These are phyloP conservation scores for Nicotiana sylvestris DNA, from an alignment of 257 asterid species.

Conservation along the genomic window DNA sequence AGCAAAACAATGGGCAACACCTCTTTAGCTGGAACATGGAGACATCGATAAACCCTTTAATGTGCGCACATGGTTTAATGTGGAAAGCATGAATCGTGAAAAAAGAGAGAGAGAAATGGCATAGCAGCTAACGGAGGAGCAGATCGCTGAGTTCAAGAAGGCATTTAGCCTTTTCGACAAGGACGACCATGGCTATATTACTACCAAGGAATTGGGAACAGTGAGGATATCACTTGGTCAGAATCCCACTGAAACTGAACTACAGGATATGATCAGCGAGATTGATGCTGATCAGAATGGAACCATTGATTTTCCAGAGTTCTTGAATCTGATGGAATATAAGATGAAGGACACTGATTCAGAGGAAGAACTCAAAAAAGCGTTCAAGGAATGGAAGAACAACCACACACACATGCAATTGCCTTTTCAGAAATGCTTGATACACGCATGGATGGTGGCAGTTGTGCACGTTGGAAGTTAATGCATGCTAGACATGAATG, in stretches of 20 bases:
- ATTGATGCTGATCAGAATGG: slow-evolving; percentile 69
- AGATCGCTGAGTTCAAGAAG: slow-evolving; percentile 40
- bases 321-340: slow-evolving; percentile 64
- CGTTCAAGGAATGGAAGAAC: no score
- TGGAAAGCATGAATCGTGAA: neutral
- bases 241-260: slow-evolving; percentile 66
- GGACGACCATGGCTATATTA: slow-evolving; percentile 51
- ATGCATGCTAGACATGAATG: no score
- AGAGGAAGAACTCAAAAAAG: no score
- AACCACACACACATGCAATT: no score
- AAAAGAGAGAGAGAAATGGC: slow-evolving; percentile 16
- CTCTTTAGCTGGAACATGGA: no score
- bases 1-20: no score
- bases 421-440: no score
- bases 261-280: slow-evolving; percentile 57
- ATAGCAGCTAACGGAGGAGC: slow-evolving; percentile 34
- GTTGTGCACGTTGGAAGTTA: no score
- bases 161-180: slow-evolving; percentile 40
- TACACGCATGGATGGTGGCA: no score
- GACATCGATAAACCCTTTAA: no score
- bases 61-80: no score
- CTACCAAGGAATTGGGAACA: slow-evolving; percentile 66
- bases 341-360: slow-evolving; percentile 39
- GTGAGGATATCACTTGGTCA: slow-evolving; percentile 71
- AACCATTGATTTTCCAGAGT: slow-evolving; percentile 61